Percentiles rank a stretch among this genome's conserved stretches.
Conservation (phyloP, 1,284 basidiomycete genomes). For the Inonotus hispidus region DNA sequence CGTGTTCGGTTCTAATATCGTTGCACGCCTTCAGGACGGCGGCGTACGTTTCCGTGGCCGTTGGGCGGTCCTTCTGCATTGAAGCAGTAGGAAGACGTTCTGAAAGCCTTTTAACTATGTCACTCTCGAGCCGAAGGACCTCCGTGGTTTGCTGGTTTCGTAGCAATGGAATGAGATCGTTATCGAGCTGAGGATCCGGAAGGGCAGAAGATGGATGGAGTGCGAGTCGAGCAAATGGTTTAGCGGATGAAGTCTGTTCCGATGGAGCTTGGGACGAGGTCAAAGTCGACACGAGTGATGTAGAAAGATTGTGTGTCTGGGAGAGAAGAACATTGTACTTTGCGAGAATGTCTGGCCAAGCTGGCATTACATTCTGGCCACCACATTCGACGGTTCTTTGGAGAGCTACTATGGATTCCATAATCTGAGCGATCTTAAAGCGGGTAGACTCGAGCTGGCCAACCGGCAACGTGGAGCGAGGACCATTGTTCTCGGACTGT, state of each 20-base stretch:
- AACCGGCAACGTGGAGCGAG: slow-evolving; percentile 27
- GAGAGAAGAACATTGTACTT: slow-evolving; percentile 79
- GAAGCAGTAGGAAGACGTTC: slow-evolving; percentile 46
- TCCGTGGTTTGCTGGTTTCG: slow-evolving; percentile 73
- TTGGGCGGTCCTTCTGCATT: slow-evolving; percentile 18
- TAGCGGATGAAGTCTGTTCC: slow-evolving; percentile 22
- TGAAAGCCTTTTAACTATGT: slow-evolving; percentile 59
- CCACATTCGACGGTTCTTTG: slow-evolving; percentile 57
- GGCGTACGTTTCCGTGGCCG: slow-evolving; percentile 40
- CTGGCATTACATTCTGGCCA: slow-evolving; percentile 50
- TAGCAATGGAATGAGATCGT: slow-evolving; percentile 62
- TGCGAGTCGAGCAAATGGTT: slow-evolving; percentile 56
- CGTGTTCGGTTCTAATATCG: slow-evolving; percentile 61
- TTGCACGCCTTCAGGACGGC: slow-evolving; percentile 62
- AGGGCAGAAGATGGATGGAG: slow-evolving; percentile 56
- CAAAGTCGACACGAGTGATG: slow-evolving; percentile 43
- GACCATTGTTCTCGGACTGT: neutral
- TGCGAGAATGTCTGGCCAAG: slow-evolving; percentile 77
- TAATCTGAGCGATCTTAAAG: slow-evolving; percentile 69
- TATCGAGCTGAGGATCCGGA: slow-evolving; percentile 61
- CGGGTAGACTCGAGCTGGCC: slow-evolving; percentile 66
- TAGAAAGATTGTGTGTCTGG: slow-evolving; percentile 69
- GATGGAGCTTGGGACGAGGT: slow-evolving; percentile 21
- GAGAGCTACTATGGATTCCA: slow-evolving; percentile 64
- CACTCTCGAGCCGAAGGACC: slow-evolving; percentile 61